Evolutionary conservation across 768 basidiomycete genomes (phyloP).

Genomic region (Lentinula edodes): DNA sequence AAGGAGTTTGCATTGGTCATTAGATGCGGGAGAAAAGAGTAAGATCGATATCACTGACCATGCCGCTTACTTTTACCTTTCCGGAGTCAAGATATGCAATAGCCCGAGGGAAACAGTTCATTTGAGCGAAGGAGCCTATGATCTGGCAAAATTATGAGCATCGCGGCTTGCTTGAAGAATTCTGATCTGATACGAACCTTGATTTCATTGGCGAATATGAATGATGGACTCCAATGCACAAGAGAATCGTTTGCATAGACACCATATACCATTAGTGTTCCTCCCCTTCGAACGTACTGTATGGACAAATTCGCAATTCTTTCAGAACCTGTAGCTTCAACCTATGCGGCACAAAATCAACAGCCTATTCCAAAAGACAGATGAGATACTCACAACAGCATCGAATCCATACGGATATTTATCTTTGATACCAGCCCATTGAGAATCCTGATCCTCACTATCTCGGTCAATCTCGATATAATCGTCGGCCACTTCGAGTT

Average conservation of each 20-base stretch:
- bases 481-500: slow-evolving; percentile 75
- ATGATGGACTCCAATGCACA: slow-evolving; percentile 64
- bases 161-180: not conserved
- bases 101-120: slow-evolving; percentile 85
- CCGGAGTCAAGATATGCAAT: slow-evolving; percentile 85
- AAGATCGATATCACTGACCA: slow-evolving; percentile 25
- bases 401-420: slow-evolving; percentile 88
- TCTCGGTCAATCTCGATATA: slow-evolving; percentile 81
- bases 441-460: slow-evolving; percentile 50
- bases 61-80: slow-evolving; percentile 70
- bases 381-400: slow-evolving; percentile 44
- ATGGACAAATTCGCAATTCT: slow-evolving; percentile 66
- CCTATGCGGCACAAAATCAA: slow-evolving; percentile 15
- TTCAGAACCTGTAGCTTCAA: slow-evolving; percentile 73
- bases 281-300: slow-evolving; percentile 69
- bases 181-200: slow-evolving; percentile 23
- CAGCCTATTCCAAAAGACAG: not conserved
- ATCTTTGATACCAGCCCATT: slow-evolving; percentile 77
- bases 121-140: slow-evolving; percentile 80
- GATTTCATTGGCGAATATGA: slow-evolving; percentile 69
- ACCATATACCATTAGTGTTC: slow-evolving; percentile 69
- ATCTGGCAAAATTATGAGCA: slow-evolving; percentile 31
- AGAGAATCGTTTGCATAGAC: slow-evolving; percentile 68
- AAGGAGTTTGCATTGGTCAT: not conserved
- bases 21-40: not conserved